Percentiles rank a stretch among this genome's conserved stretches.
phyloP scores from a whole-genome alignment of 805 yeast genomes.

The Metschnikowia colocasiae region DNA sequence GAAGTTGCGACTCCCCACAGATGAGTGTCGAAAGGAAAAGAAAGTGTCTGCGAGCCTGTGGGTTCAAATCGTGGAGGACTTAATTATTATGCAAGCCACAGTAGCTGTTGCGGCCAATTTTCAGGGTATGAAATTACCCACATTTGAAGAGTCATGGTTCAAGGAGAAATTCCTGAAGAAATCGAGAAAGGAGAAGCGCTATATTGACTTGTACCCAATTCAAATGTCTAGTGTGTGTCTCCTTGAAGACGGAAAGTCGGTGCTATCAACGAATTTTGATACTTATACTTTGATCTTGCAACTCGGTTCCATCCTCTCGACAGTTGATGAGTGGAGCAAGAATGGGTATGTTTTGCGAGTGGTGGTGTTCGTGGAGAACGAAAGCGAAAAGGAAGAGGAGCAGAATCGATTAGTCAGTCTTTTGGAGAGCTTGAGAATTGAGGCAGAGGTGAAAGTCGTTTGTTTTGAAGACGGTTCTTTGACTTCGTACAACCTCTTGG shows the following conservation, averaged over 20 bases:
- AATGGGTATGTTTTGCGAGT: constrained; percentile 68
- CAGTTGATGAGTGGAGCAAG: constrained; percentile 90
- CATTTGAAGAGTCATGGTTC: constrained; percentile 18
- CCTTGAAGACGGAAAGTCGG: constrained; percentile 62
- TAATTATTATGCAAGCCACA: constrained; percentile 81
- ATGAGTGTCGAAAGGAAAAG: constrained; percentile 65
- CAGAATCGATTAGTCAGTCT: constrained; percentile 55
- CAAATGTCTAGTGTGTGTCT: constrained; percentile 88
- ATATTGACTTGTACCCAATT: constrained; percentile 90
- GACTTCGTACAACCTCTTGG: constrained; percentile 67
- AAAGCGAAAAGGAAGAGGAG: constrained; percentile 70
- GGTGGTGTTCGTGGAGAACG: constrained; percentile 83
- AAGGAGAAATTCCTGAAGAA: constrained; percentile 4
- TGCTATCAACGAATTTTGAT: constrained; percentile 86
- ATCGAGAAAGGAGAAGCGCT: constrained; percentile 35
- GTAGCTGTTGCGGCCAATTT: constrained; percentile 94
- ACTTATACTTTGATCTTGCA: constrained; percentile 93
- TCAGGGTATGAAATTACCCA: constrained; percentile 62
- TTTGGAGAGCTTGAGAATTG: constrained; percentile 74
- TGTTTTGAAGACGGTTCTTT: constrained; percentile 58
- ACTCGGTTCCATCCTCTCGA: constrained; percentile 85
- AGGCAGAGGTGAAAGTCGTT: constrained; percentile 72
- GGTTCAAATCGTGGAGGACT: constrained; percentile 90
- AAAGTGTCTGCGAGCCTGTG: constrained; percentile 73
- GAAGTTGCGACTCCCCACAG: constrained; percentile 60